Conservation (phyloP, 2,329 filamentous ascomycete genomes). For the Neofusicoccum parvum region DNA sequence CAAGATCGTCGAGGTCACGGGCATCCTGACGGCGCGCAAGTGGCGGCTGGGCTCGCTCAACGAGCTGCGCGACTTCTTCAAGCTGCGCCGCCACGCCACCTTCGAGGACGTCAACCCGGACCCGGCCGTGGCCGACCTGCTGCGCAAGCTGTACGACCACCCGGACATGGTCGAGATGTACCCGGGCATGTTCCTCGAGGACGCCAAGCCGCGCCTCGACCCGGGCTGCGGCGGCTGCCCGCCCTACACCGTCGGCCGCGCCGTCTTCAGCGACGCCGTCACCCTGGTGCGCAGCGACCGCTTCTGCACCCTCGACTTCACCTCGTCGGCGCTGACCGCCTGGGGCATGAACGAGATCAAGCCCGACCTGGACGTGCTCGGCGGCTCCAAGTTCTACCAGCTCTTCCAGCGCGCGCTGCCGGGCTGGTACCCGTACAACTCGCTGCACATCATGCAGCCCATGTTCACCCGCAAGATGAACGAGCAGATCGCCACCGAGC, state of each 20-base stretch:
- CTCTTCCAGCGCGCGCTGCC: slow-evolving; percentile 55
- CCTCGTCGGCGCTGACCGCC: slow-evolving; percentile 39
- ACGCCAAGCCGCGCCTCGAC: slow-evolving; percentile 54
- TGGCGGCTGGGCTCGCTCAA: slow-evolving; percentile 66
- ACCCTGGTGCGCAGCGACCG: slow-evolving; percentile 61
- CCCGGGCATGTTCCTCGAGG: slow-evolving; percentile 66
- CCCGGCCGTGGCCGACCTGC: slow-evolving; percentile 55
- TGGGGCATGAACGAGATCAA: slow-evolving; percentile 51
- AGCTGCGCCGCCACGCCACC: slow-evolving; percentile 56
- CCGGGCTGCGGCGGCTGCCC: slow-evolving; percentile 57
- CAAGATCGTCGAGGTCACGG: slow-evolving; percentile 63
- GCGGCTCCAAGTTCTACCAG: slow-evolving; percentile 55
- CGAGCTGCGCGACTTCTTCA: slow-evolving; percentile 66
- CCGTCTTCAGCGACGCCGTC: slow-evolving; percentile 62
- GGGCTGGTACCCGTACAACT: slow-evolving; percentile 34
- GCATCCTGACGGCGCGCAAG: slow-evolving; percentile 62
- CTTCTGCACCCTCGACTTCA: slow-evolving; percentile 56
- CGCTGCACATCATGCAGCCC: slow-evolving; percentile 34
- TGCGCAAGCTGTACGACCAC: slow-evolving; percentile 63
- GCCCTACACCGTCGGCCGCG: slow-evolving; percentile 57
- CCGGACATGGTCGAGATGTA: slow-evolving; percentile 71
- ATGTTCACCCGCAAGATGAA: slow-evolving; percentile 23
- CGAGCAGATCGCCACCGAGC: slow-evolving; percentile 19
- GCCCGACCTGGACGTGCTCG: slow-evolving; percentile 24
- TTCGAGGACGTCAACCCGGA: slow-evolving; percentile 64